Conservation (phyloP, 2,329 filamentous ascomycete genomes). For the Sporothrix variecibatus region DNA sequence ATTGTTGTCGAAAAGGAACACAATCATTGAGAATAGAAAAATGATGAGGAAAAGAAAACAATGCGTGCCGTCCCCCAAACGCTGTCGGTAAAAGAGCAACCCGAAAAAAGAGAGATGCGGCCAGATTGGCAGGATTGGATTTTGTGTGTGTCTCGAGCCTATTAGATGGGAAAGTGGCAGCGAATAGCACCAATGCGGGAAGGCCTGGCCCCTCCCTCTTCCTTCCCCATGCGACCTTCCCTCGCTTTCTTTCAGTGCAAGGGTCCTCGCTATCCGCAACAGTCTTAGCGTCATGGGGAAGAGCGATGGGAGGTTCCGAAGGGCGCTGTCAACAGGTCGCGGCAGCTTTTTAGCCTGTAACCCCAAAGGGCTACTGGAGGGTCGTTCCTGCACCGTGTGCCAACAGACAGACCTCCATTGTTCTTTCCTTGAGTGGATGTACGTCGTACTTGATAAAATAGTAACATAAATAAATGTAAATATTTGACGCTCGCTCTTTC, state of each 20-base stretch:
- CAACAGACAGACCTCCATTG: background rate
- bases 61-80: background rate
- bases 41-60: background rate
- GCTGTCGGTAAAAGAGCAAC: background rate
- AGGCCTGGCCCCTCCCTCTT: background rate
- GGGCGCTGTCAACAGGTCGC: background rate
- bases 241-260: background rate
- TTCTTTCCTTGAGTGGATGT: background rate
- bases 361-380: background rate
- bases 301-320: background rate
- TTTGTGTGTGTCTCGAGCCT: background rate
- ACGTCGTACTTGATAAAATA: background rate
- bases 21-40: background rate
- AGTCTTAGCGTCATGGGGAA: background rate
- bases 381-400: background rate
- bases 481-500: background rate
- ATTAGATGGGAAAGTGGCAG: background rate
- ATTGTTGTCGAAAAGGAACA: background rate
- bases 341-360: background rate
- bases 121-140: constrained; percentile 15
- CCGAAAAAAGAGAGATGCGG: background rate
- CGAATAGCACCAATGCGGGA: constrained; percentile 25
- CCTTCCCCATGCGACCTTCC: background rate
- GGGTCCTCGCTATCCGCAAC: constrained; percentile 9
- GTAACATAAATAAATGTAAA: background rate